phyloP scores from a whole-genome alignment of 495 filamentous ascomycete species.

The Aspergillus carlsbadensis region DNA sequence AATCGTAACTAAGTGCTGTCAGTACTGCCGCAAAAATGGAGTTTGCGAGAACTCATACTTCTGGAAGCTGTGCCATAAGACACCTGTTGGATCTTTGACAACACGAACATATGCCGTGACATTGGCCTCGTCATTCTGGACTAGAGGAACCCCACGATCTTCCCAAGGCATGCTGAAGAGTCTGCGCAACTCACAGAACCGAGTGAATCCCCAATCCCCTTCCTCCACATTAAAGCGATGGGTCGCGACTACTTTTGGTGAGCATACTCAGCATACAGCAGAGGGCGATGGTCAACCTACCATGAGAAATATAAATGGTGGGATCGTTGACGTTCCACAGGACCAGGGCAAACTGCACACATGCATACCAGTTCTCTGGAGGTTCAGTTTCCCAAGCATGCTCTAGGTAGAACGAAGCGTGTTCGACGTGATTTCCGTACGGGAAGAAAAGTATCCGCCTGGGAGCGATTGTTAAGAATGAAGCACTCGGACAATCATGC shows the following conservation, averaged over 20 bases:
- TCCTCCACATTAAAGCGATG: conserved; percentile 95
- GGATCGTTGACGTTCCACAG: conserved; percentile 93
- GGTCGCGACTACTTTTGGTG: conserved; percentile 54
- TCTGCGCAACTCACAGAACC: conserved; percentile 81
- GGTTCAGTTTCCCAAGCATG: conserved; percentile 75
- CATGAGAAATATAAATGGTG: conserved; percentile 66
- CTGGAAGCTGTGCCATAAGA: conserved; percentile 98
- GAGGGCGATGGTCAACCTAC: conserved; percentile 31
- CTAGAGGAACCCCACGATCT: conserved; percentile 66
- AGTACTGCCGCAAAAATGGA: conserved; percentile 12
- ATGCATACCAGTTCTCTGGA: conserved; percentile 91
- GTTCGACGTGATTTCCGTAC: conserved; percentile 87
- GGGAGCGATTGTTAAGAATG: conserved; percentile 16
- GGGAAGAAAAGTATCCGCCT: conserved; percentile 96
- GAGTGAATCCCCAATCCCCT: conserved; percentile 98
- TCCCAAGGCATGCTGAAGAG: conserved; percentile 76
- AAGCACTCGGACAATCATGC: neutral
- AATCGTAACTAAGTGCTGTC: conserved; percentile 71
- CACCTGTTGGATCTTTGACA: conserved; percentile 95
- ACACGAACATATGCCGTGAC: conserved; percentile 92
- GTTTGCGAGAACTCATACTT: conserved; percentile 53
- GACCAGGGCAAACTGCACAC: conserved; percentile 92
- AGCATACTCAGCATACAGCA: conserved; percentile 14
- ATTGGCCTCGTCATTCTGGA: conserved; percentile 83
- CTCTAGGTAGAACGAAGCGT: conserved; percentile 93